These are phyloP conservation scores for Aspergillus nidulans DNA, from an alignment of 495 filamentous ascomycete species.

Conservation along the genomic window DNA sequence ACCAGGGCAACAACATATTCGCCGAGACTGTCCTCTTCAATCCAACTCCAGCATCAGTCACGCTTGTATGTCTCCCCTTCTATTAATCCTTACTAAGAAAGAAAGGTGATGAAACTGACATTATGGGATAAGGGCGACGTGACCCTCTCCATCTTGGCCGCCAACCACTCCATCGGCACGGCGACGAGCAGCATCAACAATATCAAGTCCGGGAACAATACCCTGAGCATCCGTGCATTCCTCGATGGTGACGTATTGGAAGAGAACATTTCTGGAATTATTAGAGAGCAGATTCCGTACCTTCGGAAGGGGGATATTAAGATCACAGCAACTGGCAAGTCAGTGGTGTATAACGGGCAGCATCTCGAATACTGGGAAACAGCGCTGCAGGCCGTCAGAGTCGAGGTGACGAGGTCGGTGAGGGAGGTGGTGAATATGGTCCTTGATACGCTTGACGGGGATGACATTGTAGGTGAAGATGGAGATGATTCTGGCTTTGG, in stretches of 20 bases:
- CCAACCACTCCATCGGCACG: neutral
- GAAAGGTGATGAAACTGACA: neutral
- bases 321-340: neutral
- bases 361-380: slow-evolving; percentile 1
- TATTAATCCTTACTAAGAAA: no score
- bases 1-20: slow-evolving; percentile 2
- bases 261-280: neutral
- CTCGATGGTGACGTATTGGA: neutral
- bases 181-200: neutral
- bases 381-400: neutral
- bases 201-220: neutral
- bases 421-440: neutral
- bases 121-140: neutral
- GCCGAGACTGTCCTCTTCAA: neutral
- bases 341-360: neutral
- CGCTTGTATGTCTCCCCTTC: slow-evolving; percentile 2
- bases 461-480: neutral
- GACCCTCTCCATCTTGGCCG: neutral
- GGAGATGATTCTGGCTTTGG: neutral
- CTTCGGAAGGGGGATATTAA: neutral
- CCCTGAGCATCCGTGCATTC: neutral
- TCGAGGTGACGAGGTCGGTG: neutral
- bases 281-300: neutral
- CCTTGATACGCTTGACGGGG: neutral
- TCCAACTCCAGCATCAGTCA: slow-evolving; percentile 1